phyloP scores from a whole-genome alignment of 169 alveolate species.

The Eimeria zaria region DNA sequence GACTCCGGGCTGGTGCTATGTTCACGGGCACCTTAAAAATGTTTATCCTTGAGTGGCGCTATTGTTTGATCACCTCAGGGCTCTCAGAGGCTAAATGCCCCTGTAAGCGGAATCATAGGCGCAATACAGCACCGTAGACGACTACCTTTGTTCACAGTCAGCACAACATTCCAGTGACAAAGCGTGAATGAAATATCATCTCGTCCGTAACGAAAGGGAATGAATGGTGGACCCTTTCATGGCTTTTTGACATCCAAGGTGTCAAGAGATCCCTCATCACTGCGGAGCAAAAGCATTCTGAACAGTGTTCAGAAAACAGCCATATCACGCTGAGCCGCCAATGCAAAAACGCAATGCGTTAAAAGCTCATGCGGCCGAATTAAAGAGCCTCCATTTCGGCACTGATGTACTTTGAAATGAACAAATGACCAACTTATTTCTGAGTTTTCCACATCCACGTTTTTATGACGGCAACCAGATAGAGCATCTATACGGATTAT shows the following conservation, averaged over 20 bases:
- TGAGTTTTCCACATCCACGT: not conserved
- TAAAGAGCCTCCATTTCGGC: not conserved
- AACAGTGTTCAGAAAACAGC: not conserved
- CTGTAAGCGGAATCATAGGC: not conserved
- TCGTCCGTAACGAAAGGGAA: not conserved
- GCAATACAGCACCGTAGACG: not conserved
- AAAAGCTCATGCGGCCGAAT: not conserved
- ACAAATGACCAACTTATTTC: not conserved
- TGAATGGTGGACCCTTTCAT: not conserved
- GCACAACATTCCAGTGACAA: not conserved
- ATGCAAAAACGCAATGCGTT: not conserved
- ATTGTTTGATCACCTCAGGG: not conserved
- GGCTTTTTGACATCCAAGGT: not conserved
- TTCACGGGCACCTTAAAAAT: not conserved
- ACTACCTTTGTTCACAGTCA: not conserved
- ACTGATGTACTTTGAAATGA: not conserved
- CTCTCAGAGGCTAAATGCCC: not conserved
- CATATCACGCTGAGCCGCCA: not conserved
- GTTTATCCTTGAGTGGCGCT: not conserved
- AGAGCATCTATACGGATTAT: not conserved
- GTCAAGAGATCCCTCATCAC: not conserved
- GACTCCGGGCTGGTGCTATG: not conserved
- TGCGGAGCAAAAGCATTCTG: not conserved
- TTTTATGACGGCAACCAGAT: not conserved
- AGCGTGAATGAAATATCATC: not conserved